Evolutionary conservation across 1,284 basidiomycete species (phyloP), one percentile per base, ranked within the genome.

Genomic region (Malassezia nana): DNA sequence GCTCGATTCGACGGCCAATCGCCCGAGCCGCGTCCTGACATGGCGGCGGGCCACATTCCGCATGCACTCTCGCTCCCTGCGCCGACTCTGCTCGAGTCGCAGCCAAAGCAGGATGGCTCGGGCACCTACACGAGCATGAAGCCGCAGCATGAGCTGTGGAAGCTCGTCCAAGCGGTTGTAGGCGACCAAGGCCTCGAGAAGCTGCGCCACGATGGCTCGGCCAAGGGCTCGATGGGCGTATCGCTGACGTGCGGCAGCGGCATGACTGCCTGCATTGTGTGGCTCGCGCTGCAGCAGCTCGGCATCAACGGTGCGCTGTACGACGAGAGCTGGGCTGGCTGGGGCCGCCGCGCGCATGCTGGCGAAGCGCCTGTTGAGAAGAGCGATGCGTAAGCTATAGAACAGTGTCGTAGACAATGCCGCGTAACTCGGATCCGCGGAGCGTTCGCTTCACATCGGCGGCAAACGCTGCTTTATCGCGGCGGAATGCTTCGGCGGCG

Each of bases 251-350:
- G 76, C 40, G 76, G 76, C 6, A 72, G 66, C 65, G 94, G 94
- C 15, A 98, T 99, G 94, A 95, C 91, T 12, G 94, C 94, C 2
- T 87, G 83, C 6, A 78, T 94, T 6, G 79, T 95, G 10, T 95
- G 91, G 89, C 78, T 94, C 51, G 90, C 87, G 25, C 74, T 91
- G 56, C 81, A 83, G 74, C 69, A 84, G 26, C 71, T 88, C 38
- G 83, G 82, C 9, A 80, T 81, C 32, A 77, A 64, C 51, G 66
- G 60, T 76, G 22, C 78, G 84, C 59, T 95, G 22, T 89, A 94
- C 59, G 89, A 91, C 62, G 89, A 91, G 57, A 67, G 65, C 52
- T 67, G 65, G 65, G 58, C 60, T 49, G 65, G 65, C 12, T 67
- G 65, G 65, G 65, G 54, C 35, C 33, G 39, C 29, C 48, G 54